Conservation (phyloP, 139 green algal genomes). For the Chlamydomonas sp. region DNA sequence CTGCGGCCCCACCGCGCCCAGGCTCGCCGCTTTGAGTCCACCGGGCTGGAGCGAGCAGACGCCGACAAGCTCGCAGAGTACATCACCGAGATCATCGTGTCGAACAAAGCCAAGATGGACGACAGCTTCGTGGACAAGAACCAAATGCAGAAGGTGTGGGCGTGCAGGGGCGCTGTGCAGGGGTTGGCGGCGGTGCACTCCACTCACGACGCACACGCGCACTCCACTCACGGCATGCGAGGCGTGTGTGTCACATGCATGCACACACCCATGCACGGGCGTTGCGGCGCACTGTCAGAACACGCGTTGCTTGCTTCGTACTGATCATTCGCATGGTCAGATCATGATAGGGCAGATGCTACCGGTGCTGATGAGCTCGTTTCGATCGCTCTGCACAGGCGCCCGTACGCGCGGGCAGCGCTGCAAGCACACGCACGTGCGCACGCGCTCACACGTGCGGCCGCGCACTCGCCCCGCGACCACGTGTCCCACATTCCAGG, state of each 20-base stretch:
- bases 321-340: too few relatives aligned
- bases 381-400: too few relatives aligned
- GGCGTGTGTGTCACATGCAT: neutral
- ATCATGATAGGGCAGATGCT: too few relatives aligned
- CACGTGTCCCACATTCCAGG: neutral
- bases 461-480: too few relatives aligned
- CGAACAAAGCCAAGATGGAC: constrained; percentile 57
- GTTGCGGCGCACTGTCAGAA: too few relatives aligned
- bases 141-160: constrained; percentile 74
- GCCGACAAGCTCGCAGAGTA: constrained; percentile 57
- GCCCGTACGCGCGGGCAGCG: too few relatives aligned
- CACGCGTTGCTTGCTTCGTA: too few relatives aligned
- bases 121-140: constrained; percentile 57
- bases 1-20: too few relatives aligned
- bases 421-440: too few relatives aligned
- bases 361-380: too few relatives aligned
- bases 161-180: neutral
- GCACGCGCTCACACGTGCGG: too few relatives aligned
- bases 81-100: constrained; percentile 63
- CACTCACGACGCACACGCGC: neutral
- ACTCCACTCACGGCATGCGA: neutral
- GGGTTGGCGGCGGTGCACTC: too few relatives aligned
- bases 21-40: constrained; percentile 27
- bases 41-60: constrained; percentile 47
- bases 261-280: neutral